Conservation (phyloP, 495 filamentous ascomycete species). For the Podospora sp. region DNA sequence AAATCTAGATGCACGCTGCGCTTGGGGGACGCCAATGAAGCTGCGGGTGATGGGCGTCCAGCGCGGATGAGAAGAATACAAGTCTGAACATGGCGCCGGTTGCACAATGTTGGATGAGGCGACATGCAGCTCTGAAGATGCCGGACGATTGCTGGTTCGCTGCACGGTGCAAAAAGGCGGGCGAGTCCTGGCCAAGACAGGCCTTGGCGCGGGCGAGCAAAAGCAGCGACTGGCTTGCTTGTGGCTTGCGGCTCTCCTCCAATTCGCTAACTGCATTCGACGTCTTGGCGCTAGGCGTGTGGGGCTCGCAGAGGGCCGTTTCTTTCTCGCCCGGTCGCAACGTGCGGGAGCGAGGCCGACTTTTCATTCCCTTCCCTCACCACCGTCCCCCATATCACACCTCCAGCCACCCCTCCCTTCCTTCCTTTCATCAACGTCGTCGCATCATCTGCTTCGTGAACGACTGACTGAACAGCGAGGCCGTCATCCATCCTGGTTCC, state of each 20-base stretch:
- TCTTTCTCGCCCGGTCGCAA: constrained; percentile 9
- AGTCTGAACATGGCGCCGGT: not conserved
- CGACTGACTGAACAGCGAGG: constrained; percentile 7
- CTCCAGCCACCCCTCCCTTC: constrained; percentile 25
- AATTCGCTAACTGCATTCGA: constrained; percentile 12
- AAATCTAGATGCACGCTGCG: not conserved
- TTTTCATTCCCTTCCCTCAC: constrained; percentile 19
- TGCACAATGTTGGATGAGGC: constrained; percentile 16
- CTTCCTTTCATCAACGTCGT: not conserved
- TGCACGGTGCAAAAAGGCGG: not conserved
- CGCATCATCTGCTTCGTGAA: constrained; percentile 4
- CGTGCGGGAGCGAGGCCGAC: not conserved
- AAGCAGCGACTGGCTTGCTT: not conserved
- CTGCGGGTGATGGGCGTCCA: constrained; percentile 1
- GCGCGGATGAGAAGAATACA: constrained; percentile 3
- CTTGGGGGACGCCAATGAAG: not conserved
- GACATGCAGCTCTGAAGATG: constrained; percentile 8
- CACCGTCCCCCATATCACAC: constrained; percentile 13
- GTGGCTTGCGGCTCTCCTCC: constrained; percentile 18
- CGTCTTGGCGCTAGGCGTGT: constrained; percentile 12
- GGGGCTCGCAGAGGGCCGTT: not conserved
- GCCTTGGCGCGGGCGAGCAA: constrained; percentile 13
- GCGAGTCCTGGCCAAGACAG: not conserved
- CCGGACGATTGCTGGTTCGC: constrained; percentile 14
- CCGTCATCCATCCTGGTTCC: not conserved